Evolutionary conservation across 73 alveolate genomes (phyloP), one percentile per base, ranked within the genome.

Genomic region (Paramecium pentaurelia): DNA sequence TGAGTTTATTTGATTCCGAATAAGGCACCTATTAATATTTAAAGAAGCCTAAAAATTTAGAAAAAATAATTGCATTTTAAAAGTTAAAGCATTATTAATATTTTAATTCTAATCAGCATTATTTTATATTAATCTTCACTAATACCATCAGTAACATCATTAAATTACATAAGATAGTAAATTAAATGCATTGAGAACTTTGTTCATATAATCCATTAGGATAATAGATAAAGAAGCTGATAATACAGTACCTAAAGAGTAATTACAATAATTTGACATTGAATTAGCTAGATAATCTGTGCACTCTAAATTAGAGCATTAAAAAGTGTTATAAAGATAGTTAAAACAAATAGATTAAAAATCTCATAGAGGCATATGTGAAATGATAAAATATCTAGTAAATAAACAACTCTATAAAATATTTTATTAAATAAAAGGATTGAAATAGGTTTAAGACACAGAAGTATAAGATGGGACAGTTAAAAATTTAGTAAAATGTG

Each of bases 291-390:
- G 87, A 34, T 25, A 12, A 37, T 73, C 34, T 20, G 54, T 22
- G n/a, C 87, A 37, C 27, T 73, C 60, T 38, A 73, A 73, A 73
- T 73, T 73, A 37, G 87, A 73, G 47, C 87, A 73, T 40, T 38
- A 73, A 73, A 73, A 73, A 73, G 18, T 10, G 36, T 4, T 16
- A 16, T 73, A 34, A 73, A 73, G 87, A 73, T 30, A 20, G 18
- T 12, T 73, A 42, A 73, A 73, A 38, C 47, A 64, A 34, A 11
- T 42, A 25, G 20, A 64, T 32, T 3, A 32, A 32, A 27, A 64
- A 64, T 64, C 84, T 32, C 84, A 28, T 32, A 64, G 42, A 32
- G 51, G 28, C 25, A 32, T 64, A 1, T 64, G 20, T 64, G 84
- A 64, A 28, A 64, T 64, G 0, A 14, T 64, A 30, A 28, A 16